Base-by-base conservation (phyloP, 495 filamentous ascomycete genomes). In the Annulohypoxylon moriforme region DNA sequence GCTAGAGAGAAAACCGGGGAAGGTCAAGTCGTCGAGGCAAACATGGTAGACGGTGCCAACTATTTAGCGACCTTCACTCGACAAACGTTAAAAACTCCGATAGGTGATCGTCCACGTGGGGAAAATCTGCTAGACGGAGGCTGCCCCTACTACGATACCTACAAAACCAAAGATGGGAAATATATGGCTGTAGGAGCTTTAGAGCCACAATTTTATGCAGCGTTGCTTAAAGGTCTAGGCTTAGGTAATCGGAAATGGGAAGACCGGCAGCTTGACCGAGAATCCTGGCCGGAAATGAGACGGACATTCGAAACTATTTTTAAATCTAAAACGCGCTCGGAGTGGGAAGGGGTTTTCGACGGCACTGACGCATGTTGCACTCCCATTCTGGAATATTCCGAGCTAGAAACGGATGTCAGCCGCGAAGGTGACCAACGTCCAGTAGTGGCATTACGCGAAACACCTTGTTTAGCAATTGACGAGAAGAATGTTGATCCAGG, bases 131-230 rank as follows among this genome's bases (percentile, higher is more conserved):
- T 98, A 24, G 95, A 98, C 78, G 87, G 91, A 6, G 95, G 94
- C 0, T 90, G 88, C 74, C 95, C 95, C 0, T 97, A 85, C 77
- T 98, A 98, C 77, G 91, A 92, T 63, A 92, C 90, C 0, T 98
- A 97, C 77, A 88, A 91, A 80, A 97, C 93, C 18, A 88, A 86
- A 61, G 94, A 96, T 75, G 91, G 91, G 2, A 85, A 85, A 67
- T 97, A 89, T 73, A 92, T 98, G 86, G 92, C 94, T n/a, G 91
- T 97, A 22, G 95, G 95, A 0, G 93, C 94, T 10, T 76, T 98
- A 29, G 95, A 98, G 80, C 91, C 91, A 61, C 89, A 93, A 74
- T 98, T 98, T 80, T 97, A 92, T 71, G 78, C 76, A 5, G 85
- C 81, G 4, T 78, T 98, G 57, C 64, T 97, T 2, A 82, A 85